A percentile compares a stretch with the other conserved stretches of the same genome.
phyloP scores from a whole-genome alignment of 768 basidiomycete species.

The Tulasnella sp. region DNA sequence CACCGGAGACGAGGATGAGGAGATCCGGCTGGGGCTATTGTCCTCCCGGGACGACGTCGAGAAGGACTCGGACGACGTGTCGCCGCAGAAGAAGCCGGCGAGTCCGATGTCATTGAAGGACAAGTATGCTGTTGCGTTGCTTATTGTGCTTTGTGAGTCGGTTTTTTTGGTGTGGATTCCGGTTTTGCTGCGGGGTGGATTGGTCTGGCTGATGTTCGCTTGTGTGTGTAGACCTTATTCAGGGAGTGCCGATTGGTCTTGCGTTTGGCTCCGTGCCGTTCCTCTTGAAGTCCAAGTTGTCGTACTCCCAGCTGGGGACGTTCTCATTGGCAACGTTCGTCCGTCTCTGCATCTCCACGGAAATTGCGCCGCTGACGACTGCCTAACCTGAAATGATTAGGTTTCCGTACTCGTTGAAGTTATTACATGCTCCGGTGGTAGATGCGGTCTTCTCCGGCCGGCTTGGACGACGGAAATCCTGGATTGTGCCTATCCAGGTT shows the following conservation, averaged over 20 bases:
- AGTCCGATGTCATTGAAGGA: slow-evolving; percentile 53
- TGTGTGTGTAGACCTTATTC: slow-evolving; percentile 34
- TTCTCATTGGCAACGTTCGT: slow-evolving; percentile 67
- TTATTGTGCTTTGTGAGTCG: slow-evolving; percentile 76
- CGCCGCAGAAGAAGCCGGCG: slow-evolving; percentile 19
- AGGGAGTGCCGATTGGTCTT: slow-evolving; percentile 73
- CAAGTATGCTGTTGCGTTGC: slow-evolving; percentile 68
- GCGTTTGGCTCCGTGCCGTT: slow-evolving; percentile 78
- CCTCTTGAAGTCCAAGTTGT: slow-evolving; percentile 85
- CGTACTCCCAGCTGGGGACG: slow-evolving; percentile 91
- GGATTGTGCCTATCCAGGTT: slow-evolving; percentile 96
- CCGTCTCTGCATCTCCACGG: slow-evolving; percentile 21
- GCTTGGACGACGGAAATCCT: slow-evolving; percentile 90
- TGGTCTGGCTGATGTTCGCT: background rate
- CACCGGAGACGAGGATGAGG: slow-evolving; percentile 11
- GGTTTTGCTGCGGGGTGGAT: background rate
- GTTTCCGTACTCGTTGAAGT: slow-evolving; percentile 82
- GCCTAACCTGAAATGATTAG: slow-evolving; percentile 30
- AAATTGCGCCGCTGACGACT: background rate
- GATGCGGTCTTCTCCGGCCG: slow-evolving; percentile 76
- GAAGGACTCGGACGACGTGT: slow-evolving; percentile 10
- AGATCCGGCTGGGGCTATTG: slow-evolving; percentile 13
- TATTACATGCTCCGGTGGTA: slow-evolving; percentile 95
- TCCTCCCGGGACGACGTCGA: background rate
- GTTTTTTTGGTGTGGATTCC: background rate